Evolutionary conservation across 345 rosid species (phyloP), one percentile per base, ranked within the genome.

Genomic region (Laguncularia racemosa): DNA sequence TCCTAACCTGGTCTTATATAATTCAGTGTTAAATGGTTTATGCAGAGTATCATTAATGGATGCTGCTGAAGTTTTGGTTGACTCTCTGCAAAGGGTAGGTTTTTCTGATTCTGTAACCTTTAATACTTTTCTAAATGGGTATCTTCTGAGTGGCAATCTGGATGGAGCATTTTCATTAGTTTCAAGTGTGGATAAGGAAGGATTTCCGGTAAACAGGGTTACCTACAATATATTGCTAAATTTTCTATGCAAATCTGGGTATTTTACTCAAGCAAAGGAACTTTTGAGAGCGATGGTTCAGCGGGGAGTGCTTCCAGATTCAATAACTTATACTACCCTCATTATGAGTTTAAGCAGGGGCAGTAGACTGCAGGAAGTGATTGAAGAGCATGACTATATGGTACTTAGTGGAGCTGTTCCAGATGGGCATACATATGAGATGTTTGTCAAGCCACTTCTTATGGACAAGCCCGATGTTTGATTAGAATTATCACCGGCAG

Each of bases 351-450:
- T 73, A 64, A 33, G 70, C 59, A 80, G 70, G 63, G 55, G 51
- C 16, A 58, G 17, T 18, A 52, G 44, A 52, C 57, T 76, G 65
- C 84, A 84, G 95, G 82, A 82, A 69, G 77, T 82, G 50, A 69
- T 78, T 60, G 79, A 75, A 58, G 63, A 84, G 70, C 88, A 87
- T 58, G 86, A 80, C 67, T 66, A 64, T 46, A 75, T 84, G 88
- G 67, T 82, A 65, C 80, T 87, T 48, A 43, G 73, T 12, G 84
- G 91, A 73, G 78, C 75, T 40, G 57, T 49, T 44, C 91, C 86
- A 51, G 81, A 81, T 69, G 63, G 46, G 51, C 64, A 64, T 51
- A 70, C 80, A 14, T 76, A 69, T 51, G 44, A 28, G 61, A 57
- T 58, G 19, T 20, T 73, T 1, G 72, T 87, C 57, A 51, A 21